Conservation (phyloP, 306 rosid genomes). For the Mimosa bimucronata region DNA sequence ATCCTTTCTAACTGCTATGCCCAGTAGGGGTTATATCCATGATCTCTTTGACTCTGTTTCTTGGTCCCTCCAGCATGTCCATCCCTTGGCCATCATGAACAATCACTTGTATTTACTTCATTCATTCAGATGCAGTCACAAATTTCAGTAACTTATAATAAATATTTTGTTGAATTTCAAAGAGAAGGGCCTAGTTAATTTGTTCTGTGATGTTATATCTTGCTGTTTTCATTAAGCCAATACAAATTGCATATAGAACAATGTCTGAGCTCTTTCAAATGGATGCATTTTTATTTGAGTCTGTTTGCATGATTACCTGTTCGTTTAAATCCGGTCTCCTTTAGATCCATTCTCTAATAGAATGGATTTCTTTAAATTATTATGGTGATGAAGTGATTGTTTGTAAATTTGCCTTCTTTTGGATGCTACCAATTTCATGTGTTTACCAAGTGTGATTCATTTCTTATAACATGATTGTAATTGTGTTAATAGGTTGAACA, state of each 20-base stretch:
- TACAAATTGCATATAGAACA: conserved; percentile 5
- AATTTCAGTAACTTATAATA: neutral
- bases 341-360: conserved; percentile 6
- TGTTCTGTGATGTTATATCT: neutral
- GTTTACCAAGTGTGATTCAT: conserved; percentile 15
- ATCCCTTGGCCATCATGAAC: conserved; percentile 24
- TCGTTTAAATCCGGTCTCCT: neutral
- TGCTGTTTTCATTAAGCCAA: neutral
- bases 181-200: neutral
- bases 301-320: neutral
- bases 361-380: neutral
- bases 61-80: neutral
- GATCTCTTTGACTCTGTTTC: neutral
- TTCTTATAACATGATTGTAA: conserved; percentile 34
- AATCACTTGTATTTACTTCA: neutral
- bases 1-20: conserved; percentile 8
- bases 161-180: neutral
- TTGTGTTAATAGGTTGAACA: conserved; percentile 63
- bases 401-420: conserved; percentile 1
- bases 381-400: conserved; percentile 21
- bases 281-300: neutral
- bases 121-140: conserved; percentile 8
- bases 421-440: conserved; percentile 19
- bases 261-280: neutral
- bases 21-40: neutral